A percentile compares a stretch with the other conserved stretches of the same genome.
phyloP scores from a whole-genome alignment of 805 yeast species.

The Yamadazyma phyllophila region DNA sequence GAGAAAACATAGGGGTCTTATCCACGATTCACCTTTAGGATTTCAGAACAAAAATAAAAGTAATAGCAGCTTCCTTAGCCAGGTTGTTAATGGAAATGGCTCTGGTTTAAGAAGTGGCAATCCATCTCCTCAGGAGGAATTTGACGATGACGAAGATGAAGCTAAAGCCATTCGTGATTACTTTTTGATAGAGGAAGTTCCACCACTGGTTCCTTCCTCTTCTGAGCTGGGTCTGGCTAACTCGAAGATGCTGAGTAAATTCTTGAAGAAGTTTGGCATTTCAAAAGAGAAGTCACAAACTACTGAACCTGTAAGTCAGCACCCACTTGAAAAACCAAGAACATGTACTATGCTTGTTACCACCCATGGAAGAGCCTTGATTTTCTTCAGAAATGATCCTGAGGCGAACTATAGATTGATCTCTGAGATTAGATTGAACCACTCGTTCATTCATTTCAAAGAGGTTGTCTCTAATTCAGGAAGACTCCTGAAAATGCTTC shows the following conservation, averaged over 20 bases:
- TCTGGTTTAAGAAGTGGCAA: constrained; percentile 19
- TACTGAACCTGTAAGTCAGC: constrained; percentile 13
- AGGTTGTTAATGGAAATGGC: constrained; percentile 37
- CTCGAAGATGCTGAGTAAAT: constrained; percentile 12
- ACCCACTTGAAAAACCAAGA: constrained; percentile 37
- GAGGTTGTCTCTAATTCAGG: constrained; percentile 47
- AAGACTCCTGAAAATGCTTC: constrained; percentile 27
- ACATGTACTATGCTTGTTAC: constrained; percentile 58
- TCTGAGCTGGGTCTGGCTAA: not conserved
- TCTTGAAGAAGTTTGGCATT: constrained; percentile 19
- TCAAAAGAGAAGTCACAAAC: constrained; percentile 9
- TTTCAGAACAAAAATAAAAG: constrained; percentile 20
- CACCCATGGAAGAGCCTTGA: constrained; percentile 58
- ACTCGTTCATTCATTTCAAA: constrained; percentile 53
- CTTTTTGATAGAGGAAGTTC: constrained; percentile 19
- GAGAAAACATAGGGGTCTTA: constrained; percentile 52
- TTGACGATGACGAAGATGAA: constrained; percentile 45
- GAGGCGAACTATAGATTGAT: constrained; percentile 45
- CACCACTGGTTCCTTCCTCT: constrained; percentile 10
- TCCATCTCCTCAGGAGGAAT: constrained; percentile 2
- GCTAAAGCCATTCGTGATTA: constrained; percentile 65
- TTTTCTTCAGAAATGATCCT: constrained; percentile 46
- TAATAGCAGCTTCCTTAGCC: constrained; percentile 32
- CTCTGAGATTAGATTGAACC: constrained; percentile 54
- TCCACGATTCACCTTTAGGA: constrained; percentile 60